Base-by-base conservation (phyloP, 1,284 basidiomycete species). In the Irpex rosettiformis region DNA sequence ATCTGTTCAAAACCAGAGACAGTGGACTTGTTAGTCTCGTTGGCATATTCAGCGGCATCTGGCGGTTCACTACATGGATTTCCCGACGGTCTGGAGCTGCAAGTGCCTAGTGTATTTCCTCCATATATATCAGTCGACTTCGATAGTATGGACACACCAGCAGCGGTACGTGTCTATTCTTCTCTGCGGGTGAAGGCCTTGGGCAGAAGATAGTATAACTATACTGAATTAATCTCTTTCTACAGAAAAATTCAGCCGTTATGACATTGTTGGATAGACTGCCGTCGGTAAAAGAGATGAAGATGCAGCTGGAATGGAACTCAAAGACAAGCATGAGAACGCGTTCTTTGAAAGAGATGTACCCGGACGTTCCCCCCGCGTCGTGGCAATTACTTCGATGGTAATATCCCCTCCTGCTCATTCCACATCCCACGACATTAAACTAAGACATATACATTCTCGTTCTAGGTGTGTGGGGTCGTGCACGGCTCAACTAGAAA, bases 391-490 rank as follows among this genome's bases (percentile, higher is more conserved):
- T 86, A 37, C 69, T 87, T 28, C 77, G 84, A 54, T 88, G 85
- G 85, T 82, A n/a, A n/a, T n/a, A n/a, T n/a, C n/a, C n/a, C n/a
- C n/a, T n/a, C n/a, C n/a, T n/a, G n/a, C n/a, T n/a, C n/a, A n/a
- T n/a, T n/a, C n/a, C n/a, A n/a, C n/a, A n/a, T n/a, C n/a, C n/a
- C n/a, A n/a, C n/a, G n/a, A n/a, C n/a, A n/a, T n/a, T n/a, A n/a
- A n/a, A n/a, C n/a, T n/a, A n/a, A n/a, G n/a, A n/a, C n/a, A n/a
- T n/a, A n/a, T n/a, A n/a, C n/a, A n/a, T n/a, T n/a, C n/a, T n/a
- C n/a, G n/a, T n/a, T n/a, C n/a, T n/a, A 85, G 83, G 84, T 81
- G 80, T 71, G 77, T 87, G 28, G 84, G 82, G 0, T 88, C 85
- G 13, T 86, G 84, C 65, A 86, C 84, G 0, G 83, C 85, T 1